Evolutionary conservation across 768 basidiomycete genomes (phyloP).

Genomic region (Suillus subluteus): DNA sequence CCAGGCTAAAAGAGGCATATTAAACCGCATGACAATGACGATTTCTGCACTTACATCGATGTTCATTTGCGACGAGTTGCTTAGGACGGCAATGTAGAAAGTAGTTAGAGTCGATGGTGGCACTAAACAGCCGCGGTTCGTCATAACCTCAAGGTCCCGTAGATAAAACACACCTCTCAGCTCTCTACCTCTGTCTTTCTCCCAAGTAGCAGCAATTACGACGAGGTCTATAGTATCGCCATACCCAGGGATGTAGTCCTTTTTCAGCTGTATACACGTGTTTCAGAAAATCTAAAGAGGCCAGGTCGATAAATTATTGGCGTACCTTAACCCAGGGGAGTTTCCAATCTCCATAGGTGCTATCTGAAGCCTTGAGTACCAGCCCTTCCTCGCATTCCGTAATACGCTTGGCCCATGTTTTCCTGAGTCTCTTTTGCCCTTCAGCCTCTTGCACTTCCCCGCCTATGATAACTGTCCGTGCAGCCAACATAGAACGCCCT

Average conservation of each 20-base stretch:
- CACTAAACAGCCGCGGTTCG: constrained; percentile 44
- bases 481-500: constrained; percentile 67
- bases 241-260: constrained; percentile 84
- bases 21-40: background rate
- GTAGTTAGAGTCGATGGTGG: constrained; percentile 73
- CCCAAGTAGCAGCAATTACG: constrained; percentile 79
- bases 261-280: constrained; percentile 54
- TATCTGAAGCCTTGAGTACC: constrained; percentile 76
- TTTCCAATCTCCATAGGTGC: constrained; percentile 63
- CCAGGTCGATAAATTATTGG: constrained; percentile 19
- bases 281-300: background rate
- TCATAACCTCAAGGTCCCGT: constrained; percentile 9
- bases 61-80: constrained; percentile 48
- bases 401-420: constrained; percentile 54
- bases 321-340: constrained; percentile 81
- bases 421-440: constrained; percentile 35
- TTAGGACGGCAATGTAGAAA: constrained; percentile 75
- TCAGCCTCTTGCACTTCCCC: constrained; percentile 17
- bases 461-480: constrained; percentile 48
- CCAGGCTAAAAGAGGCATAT: constrained; percentile 36
- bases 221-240: constrained; percentile 84
- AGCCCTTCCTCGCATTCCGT: constrained; percentile 67
- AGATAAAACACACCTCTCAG: constrained; percentile 60
- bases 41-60: constrained; percentile 39
- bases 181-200: constrained; percentile 74